Percentiles rank a stretch among this genome's conserved stretches.
These are phyloP conservation scores for Crucibulum parvulum DNA, from an alignment of 1,284 basidiomycete species.

Conservation along the genomic window DNA sequence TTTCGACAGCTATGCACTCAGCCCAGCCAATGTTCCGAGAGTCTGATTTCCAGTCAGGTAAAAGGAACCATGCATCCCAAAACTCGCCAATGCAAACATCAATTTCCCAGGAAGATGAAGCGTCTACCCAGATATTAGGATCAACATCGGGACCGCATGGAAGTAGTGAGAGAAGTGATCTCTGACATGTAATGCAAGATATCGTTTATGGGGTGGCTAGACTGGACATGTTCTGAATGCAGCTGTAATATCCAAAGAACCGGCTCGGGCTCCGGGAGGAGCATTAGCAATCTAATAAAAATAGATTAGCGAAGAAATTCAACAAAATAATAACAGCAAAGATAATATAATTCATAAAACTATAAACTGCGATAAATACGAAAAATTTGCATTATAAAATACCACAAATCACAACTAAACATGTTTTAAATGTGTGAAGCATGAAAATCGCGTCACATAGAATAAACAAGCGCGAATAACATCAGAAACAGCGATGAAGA, in stretches of 20 bases:
- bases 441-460: no score
- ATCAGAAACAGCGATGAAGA: no score
- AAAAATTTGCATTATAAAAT: no score
- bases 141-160: neutral
- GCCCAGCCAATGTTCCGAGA: slow-evolving; percentile 45
- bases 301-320: no score
- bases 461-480: no score
- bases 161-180: neutral
- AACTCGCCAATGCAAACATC: slow-evolving; percentile 30
- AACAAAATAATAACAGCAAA: no score
- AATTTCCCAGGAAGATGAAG: slow-evolving; percentile 39
- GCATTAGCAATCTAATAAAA: neutral
- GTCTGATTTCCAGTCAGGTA: slow-evolving; percentile 24
- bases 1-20: slow-evolving; percentile 45
- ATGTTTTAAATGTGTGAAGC: no score
- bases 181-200: neutral
- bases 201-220: neutral
- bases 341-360: no score
- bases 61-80: slow-evolving; percentile 39
- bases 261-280: neutral
- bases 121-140: slow-evolving; percentile 29
- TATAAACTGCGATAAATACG: no score
- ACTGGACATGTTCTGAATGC: neutral
- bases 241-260: neutral
- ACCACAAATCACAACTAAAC: no score